phyloP scores from a whole-genome alignment of 768 basidiomycete genomes.

The Strobilomyces dryophilus region DNA sequence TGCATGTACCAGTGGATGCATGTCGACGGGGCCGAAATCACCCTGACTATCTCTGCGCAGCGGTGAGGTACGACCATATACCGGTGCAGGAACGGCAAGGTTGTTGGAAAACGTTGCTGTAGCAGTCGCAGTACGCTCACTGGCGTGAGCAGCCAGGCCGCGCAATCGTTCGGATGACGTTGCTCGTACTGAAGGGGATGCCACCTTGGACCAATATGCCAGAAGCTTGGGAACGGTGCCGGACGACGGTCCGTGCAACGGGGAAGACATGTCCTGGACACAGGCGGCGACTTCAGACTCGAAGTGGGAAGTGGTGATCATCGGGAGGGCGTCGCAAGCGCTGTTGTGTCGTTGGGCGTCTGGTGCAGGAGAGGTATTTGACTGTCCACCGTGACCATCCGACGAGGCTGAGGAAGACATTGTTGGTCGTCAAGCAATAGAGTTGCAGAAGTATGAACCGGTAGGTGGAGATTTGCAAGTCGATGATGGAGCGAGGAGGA shows the following conservation, averaged over 20 bases:
- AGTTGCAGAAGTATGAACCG: conserved; percentile 17
- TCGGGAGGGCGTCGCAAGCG: conserved; percentile 12
- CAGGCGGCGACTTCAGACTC: neutral
- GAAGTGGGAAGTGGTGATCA: conserved; percentile 13
- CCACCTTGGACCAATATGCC: conserved; percentile 6
- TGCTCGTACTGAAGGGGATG: neutral
- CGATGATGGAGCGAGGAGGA: conserved; percentile 20
- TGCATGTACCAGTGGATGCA: conserved; percentile 17
- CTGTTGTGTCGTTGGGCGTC: neutral
- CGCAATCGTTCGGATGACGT: conserved; percentile 3
- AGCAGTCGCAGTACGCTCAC: conserved; percentile 1
- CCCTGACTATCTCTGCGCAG: conserved; percentile 4
- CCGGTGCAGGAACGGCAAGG: neutral
- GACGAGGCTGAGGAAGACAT: conserved; percentile 25
- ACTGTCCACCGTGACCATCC: conserved; percentile 6
- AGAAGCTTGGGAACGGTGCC: neutral
- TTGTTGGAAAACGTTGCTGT: conserved; percentile 1
- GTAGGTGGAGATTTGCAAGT: conserved; percentile 29
- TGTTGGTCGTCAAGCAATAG: conserved; percentile 31
- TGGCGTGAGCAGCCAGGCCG: neutral
- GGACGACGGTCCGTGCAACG: conserved; percentile 7
- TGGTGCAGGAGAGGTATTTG: conserved; percentile 24
- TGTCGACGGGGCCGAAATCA: conserved; percentile 7
- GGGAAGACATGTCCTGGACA: conserved; percentile 3
- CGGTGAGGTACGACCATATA: conserved; percentile 23